Evolutionary conservation across 208 protist species (phyloP).

Genomic region (Leptomonas seymouri): DNA sequence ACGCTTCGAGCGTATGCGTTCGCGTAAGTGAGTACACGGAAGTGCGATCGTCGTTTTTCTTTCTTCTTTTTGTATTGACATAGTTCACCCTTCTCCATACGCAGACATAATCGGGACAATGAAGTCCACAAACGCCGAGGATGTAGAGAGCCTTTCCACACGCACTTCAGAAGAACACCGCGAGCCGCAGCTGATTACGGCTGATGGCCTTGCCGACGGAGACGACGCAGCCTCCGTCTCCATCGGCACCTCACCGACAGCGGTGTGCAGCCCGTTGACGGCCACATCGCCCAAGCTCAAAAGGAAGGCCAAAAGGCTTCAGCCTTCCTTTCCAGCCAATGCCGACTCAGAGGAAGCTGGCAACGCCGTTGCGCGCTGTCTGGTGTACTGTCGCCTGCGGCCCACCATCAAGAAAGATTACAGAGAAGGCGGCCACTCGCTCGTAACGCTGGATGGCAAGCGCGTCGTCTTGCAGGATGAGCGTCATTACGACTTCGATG

Average conservation of each 20-base stretch:
- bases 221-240: conserved; percentile 13
- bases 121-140: background rate
- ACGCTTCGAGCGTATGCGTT: too few species aligned
- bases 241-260: conserved; percentile 1
- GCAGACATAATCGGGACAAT: background rate
- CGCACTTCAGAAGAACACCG: background rate
- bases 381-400: conserved; percentile 83
- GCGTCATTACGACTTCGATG: conserved; percentile 86
- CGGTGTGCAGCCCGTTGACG: conserved; percentile 23
- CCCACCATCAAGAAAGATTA: conserved; percentile 74
- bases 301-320: conserved; percentile 15
- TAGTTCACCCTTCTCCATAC: background rate
- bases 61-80: too few species aligned
- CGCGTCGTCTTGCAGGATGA: conserved; percentile 79
- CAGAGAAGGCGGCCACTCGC: conserved; percentile 59
- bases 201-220: conserved; percentile 1
- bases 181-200: conserved; percentile 1
- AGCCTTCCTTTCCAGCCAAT: background rate
- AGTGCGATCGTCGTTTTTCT: too few species aligned
- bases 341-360: conserved; percentile 4
- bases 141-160: background rate
- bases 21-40: too few species aligned
- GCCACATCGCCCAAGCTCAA: conserved; percentile 17
- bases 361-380: conserved; percentile 58
- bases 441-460: conserved; percentile 62